Percentiles rank a stretch among this genome's conserved stretches.
These are phyloP conservation scores for Penicillium sp. DNA, from an alignment of 2,329 filamentous ascomycete genomes.

Conservation along the genomic window DNA sequence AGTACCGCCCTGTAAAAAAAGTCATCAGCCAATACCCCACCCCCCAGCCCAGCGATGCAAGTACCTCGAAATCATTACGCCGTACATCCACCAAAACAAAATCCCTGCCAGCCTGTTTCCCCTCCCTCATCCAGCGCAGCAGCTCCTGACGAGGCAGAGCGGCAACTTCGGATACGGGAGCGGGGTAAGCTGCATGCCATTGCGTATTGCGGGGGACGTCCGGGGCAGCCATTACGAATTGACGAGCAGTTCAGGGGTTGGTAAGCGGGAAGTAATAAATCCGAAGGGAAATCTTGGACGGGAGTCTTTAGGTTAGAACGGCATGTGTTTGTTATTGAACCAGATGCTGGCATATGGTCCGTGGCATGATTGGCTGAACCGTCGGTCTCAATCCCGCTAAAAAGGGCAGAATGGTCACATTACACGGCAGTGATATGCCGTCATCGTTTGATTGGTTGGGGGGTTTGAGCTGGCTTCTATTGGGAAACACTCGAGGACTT, in stretches of 20 bases:
- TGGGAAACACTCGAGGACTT: background rate
- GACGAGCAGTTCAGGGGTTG: background rate
- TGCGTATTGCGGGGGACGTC: constrained; percentile 18
- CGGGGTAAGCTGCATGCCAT: constrained; percentile 44
- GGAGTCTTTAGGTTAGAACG: too few species aligned
- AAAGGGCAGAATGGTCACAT: background rate
- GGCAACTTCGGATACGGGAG: constrained; percentile 30
- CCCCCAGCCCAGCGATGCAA: background rate
- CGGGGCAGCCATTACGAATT: constrained; percentile 3
- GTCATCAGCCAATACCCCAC: background rate
- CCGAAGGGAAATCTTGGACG: too few species aligned
- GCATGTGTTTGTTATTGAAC: too few species aligned
- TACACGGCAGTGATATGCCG: background rate
- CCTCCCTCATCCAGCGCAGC: constrained; percentile 36
- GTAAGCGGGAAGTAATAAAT: too few species aligned
- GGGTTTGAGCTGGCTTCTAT: background rate
- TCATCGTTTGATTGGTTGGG: background rate
- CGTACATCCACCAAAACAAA: constrained; percentile 50
- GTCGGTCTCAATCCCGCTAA: background rate
- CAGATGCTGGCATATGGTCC: too few species aligned
- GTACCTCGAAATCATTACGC: constrained; percentile 47
- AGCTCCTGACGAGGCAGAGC: constrained; percentile 35
- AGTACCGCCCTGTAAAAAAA: constrained; percentile 52
- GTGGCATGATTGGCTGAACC: background rate
- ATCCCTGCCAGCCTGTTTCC: constrained; percentile 27